phyloP scores from a whole-genome alignment of 1,139 yeast genomes.

The Lodderomyces margitis region DNA sequence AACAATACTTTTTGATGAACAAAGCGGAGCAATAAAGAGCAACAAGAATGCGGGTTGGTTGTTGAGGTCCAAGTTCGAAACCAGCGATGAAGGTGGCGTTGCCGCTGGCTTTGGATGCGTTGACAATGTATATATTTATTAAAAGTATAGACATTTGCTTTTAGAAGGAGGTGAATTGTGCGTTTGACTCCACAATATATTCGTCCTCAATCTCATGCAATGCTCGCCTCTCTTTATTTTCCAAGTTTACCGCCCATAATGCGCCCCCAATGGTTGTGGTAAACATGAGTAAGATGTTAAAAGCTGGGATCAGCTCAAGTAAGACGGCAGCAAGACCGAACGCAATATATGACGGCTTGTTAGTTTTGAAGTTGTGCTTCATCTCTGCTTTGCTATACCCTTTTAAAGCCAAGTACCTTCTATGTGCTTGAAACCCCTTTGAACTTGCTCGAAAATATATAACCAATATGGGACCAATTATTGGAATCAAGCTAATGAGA shows the following conservation, averaged over 20 bases:
- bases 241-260: conserved; percentile 56
- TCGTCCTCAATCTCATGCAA: not conserved
- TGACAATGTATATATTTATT: conserved; percentile 62
- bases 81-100: conserved; percentile 95
- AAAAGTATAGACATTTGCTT: not conserved
- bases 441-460: conserved; percentile 57
- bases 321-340: conserved; percentile 62
- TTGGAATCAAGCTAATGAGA: conserved; percentile 52
- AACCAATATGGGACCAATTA: conserved; percentile 59
- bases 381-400: conserved; percentile 47
- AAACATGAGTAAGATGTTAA: conserved; percentile 60
- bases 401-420: conserved; percentile 60
- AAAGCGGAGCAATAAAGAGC: conserved; percentile 49
- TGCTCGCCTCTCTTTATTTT: conserved; percentile 12
- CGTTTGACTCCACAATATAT: not conserved
- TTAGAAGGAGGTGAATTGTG: not conserved
- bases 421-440: conserved; percentile 55
- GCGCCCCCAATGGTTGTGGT: conserved; percentile 74
- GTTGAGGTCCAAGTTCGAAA: conserved; percentile 80
- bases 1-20: conserved; percentile 68
- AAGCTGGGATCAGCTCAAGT: conserved; percentile 59
- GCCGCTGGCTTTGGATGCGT: conserved; percentile 99
- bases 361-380: conserved; percentile 24
- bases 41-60: conserved; percentile 83
- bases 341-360: conserved; percentile 36